Conservation (phyloP, 2,329 filamentous ascomycete genomes). For the Dactylonectria estremocensis region DNA sequence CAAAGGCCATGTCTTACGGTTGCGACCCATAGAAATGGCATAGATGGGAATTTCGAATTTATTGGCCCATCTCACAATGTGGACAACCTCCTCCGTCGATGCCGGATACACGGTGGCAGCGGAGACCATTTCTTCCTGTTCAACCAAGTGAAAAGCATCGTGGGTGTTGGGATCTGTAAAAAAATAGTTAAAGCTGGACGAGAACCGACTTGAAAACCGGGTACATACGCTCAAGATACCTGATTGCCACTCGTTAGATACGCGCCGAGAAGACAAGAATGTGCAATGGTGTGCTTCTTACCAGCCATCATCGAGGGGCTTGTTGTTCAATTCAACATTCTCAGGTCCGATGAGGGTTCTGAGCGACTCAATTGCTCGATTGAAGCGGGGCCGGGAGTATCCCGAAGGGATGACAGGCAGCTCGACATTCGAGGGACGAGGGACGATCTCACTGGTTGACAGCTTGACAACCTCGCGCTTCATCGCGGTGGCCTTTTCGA, state of each 20-base stretch:
- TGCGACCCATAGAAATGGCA: not conserved
- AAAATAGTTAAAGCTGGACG: not conserved
- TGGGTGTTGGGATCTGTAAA: constrained; percentile 4
- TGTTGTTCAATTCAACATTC: not conserved
- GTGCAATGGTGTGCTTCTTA: not conserved
- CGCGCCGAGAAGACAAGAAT: not conserved
- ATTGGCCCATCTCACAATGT: constrained; percentile 6
- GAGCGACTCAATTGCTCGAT: constrained; percentile 1
- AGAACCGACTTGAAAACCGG: not conserved
- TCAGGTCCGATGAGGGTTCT: not conserved
- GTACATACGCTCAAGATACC: constrained; percentile 1
- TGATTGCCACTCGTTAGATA: not conserved
- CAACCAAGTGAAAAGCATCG: not conserved
- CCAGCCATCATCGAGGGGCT: constrained; percentile 2
- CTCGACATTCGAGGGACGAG: not conserved
- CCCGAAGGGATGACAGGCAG: constrained; percentile 1
- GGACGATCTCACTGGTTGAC: not conserved
- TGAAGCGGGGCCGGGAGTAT: constrained; percentile 2
- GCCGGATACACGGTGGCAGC: not conserved
- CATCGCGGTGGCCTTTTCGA: not conserved
- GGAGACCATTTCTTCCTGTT: constrained; percentile 3
- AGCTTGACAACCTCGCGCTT: constrained; percentile 1
- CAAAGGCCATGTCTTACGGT: not conserved
- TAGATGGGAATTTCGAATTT: constrained; percentile 2
- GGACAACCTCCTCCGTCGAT: constrained; percentile 4